Evolutionary conservation across 1,284 basidiomycete genomes (phyloP).

Genomic region (Thelephora terrestris): DNA sequence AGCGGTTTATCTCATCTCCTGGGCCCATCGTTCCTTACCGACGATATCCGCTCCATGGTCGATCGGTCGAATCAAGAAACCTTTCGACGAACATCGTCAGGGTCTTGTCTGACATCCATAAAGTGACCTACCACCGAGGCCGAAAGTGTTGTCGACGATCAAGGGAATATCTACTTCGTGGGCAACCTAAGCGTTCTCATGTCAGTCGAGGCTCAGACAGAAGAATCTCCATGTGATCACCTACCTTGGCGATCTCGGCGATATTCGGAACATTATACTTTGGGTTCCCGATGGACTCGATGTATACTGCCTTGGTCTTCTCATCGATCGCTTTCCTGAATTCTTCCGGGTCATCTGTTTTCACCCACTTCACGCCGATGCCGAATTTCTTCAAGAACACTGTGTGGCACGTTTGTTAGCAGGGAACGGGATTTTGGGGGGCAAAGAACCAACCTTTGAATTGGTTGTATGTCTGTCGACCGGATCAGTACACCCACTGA

Average conservation of each 20-base stretch:
- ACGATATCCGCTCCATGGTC: constrained; percentile 76
- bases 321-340: constrained; percentile 71
- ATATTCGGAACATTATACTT: constrained; percentile 70
- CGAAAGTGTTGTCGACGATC: constrained; percentile 88
- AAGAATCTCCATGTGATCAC: neutral
- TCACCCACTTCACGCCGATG: constrained; percentile 72
- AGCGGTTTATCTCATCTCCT: neutral
- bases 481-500: neutral
- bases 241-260: constrained; percentile 62
- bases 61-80: constrained; percentile 67
- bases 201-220: neutral
- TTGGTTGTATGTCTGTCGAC: constrained; percentile 70
- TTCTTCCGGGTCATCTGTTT: constrained; percentile 46
- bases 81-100: constrained; percentile 19
- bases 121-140: constrained; percentile 52
- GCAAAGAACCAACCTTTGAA: constrained; percentile 55
- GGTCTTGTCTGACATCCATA: neutral
- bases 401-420: constrained; percentile 14
- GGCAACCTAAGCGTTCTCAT: constrained; percentile 29
- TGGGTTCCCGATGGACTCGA: constrained; percentile 84
- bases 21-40: constrained; percentile 24
- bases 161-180: constrained; percentile 70
- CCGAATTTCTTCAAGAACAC: constrained; percentile 74
- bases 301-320: constrained; percentile 68
- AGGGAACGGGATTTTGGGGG: neutral